These are phyloP conservation scores for Ophiostoma triangulosporum DNA, from an alignment of 2,329 filamentous ascomycete species.

Conservation along the genomic window DNA sequence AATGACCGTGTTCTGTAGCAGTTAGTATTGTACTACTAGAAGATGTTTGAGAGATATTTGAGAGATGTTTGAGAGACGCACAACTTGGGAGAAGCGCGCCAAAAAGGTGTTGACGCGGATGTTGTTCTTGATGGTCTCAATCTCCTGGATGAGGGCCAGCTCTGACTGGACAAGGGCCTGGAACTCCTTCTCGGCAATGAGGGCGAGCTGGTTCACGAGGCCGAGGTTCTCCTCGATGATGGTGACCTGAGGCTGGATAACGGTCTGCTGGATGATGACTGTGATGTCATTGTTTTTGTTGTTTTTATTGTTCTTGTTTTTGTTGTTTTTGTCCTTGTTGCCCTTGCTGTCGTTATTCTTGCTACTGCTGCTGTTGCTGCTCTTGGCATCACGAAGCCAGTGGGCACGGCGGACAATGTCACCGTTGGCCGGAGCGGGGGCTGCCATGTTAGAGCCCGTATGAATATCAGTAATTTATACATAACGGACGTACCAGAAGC, in stretches of 20 bases:
- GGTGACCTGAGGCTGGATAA: conserved; percentile 19
- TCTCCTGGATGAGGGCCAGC: conserved; percentile 23
- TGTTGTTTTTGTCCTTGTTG: conserved; percentile 16
- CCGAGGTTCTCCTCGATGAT: conserved; percentile 25
- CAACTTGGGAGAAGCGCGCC: conserved; percentile 22
- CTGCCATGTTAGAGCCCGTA: not conserved
- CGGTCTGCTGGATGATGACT: conserved; percentile 22
- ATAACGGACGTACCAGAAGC: conserved; percentile 17
- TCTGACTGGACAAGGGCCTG: conserved; percentile 24
- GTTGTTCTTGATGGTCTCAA: conserved; percentile 29
- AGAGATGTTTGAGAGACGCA: not conserved
- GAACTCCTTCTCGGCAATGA: conserved; percentile 24
- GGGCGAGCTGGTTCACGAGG: conserved; percentile 21
- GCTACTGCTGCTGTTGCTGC: not conserved
- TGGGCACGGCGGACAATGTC: not conserved
- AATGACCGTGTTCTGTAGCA: conserved; percentile 22
- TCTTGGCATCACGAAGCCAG: not conserved
- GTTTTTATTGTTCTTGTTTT: not conserved
- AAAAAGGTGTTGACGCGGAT: conserved; percentile 28
- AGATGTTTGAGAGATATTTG: not conserved
- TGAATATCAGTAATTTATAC: no score
- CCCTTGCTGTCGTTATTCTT: conserved; percentile 18
- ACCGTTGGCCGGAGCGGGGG: not conserved
- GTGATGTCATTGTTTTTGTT: conserved; percentile 17
- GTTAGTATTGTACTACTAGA: not conserved